A percentile compares a stretch with the other conserved stretches of the same genome.
Evolutionary conservation across 129 eudicot species (phyloP).

Genomic region (Lactuca saligna): DNA sequence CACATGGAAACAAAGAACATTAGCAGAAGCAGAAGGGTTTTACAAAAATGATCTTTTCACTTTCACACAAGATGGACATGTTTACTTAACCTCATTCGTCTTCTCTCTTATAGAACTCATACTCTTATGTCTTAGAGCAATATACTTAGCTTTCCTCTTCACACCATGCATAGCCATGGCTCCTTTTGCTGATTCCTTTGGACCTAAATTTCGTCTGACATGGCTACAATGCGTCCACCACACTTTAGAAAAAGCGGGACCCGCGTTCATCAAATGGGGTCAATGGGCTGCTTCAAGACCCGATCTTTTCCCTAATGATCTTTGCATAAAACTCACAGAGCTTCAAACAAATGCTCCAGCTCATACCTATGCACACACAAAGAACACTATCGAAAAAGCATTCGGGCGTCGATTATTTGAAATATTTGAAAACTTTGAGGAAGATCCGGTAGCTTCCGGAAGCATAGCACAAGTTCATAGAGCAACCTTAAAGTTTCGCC

Average conservation of each 20-base stretch:
- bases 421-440: slow-evolving; percentile 85
- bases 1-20: slow-evolving; percentile 40
- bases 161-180: slow-evolving; percentile 90
- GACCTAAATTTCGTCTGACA: slow-evolving; percentile 60
- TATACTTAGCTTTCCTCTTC: slow-evolving; percentile 64
- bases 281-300: slow-evolving; percentile 99
- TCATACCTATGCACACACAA: slow-evolving; percentile 75
- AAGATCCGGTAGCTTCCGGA: slow-evolving; percentile 91
- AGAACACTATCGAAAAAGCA: slow-evolving; percentile 69
- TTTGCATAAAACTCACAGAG: slow-evolving; percentile 67
- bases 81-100: slow-evolving; percentile 51
- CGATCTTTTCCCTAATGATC: slow-evolving; percentile 80
- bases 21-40: slow-evolving; percentile 62
- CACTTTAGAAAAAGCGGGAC: slow-evolving; percentile 86
- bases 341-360: slow-evolving; percentile 91
- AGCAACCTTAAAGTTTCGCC: slow-evolving; percentile 70
- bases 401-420: slow-evolving; percentile 79
- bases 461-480: slow-evolving; percentile 94
- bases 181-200: slow-evolving; percentile 78
- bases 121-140: slow-evolving; percentile 65
- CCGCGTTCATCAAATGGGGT: slow-evolving; percentile 98
- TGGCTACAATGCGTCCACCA: slow-evolving; percentile 71
- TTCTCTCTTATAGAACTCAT: slow-evolving; percentile 58
- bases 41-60: slow-evolving; percentile 50
- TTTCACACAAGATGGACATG: slow-evolving; percentile 76